Percentiles rank a stretch among this genome's conserved stretches.
Conservation (phyloP, 2,329 filamentous ascomycete species). For the Phaeosphaeriaceae sp. region DNA sequence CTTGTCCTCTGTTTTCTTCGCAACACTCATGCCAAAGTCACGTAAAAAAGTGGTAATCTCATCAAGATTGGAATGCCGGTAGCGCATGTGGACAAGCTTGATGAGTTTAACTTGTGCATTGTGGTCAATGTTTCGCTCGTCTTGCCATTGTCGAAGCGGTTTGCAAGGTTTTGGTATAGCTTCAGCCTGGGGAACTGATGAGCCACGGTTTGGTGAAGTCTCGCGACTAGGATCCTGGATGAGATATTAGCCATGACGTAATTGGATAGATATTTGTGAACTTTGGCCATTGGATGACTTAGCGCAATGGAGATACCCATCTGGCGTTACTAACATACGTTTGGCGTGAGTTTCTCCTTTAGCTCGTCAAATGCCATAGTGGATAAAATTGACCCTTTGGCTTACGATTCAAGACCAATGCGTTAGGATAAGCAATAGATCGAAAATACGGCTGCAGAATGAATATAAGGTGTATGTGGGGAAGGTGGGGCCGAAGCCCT, state of each 20-base stretch:
- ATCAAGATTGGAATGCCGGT: slow-evolving; percentile 59
- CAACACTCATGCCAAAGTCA: slow-evolving; percentile 47
- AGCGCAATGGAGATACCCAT: too few species aligned
- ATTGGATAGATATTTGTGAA: background rate
- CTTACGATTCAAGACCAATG: too few species aligned
- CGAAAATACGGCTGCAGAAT: too few species aligned
- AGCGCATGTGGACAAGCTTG: slow-evolving; percentile 60
- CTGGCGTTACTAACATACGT: slow-evolving; percentile 23
- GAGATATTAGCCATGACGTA: background rate
- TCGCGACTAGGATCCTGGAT: slow-evolving; percentile 39
- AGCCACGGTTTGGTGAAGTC: slow-evolving; percentile 50
- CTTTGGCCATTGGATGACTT: too few species aligned
- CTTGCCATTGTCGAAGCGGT: slow-evolving; percentile 48
- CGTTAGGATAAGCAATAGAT: too few species aligned
- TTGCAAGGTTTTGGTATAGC: slow-evolving; percentile 47
- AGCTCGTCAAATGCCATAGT: slow-evolving; percentile 41
- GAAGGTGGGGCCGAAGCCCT: too few species aligned
- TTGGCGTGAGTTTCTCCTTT: slow-evolving; percentile 40
- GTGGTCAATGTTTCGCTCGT: slow-evolving; percentile 50
- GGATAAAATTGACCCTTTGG: background rate
- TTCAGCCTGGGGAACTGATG: slow-evolving; percentile 47
- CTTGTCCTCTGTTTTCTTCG: slow-evolving; percentile 34
- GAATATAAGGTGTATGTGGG: too few species aligned
- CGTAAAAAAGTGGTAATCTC: slow-evolving; percentile 55
- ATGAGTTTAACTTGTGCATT: slow-evolving; percentile 55